Conservation (phyloP, 108 stramenopile species). For the Stephanodiscus triporus region DNA sequence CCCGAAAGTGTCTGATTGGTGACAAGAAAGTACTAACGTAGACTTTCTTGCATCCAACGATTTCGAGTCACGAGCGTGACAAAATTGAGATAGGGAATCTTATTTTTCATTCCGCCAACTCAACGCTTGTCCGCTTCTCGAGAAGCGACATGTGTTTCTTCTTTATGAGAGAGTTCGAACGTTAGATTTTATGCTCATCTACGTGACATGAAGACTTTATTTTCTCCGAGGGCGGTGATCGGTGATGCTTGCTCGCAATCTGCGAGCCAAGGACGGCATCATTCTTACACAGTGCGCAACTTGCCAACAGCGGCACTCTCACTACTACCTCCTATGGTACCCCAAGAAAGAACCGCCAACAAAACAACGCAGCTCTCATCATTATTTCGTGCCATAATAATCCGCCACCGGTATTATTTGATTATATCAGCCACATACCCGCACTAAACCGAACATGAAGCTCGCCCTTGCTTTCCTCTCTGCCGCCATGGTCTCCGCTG, state of each 20-base stretch:
- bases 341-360: no score
- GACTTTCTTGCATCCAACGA: background rate
- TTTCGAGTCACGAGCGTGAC: background rate
- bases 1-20: no score
- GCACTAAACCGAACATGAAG: slow-evolving; percentile 13
- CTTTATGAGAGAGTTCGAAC: background rate
- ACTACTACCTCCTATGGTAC: no score
- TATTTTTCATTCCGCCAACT: background rate
- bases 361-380: no score
- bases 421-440: background rate
- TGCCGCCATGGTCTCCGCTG: slow-evolving; percentile 18
- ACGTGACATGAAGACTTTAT: background rate
- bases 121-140: background rate
- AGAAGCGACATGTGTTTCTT: background rate
- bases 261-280: no score
- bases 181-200: background rate
- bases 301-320: no score
- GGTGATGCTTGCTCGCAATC: no score
- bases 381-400: no score
- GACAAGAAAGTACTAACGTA: no score
- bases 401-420: no score
- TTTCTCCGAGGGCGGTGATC: background rate
- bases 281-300: no score
- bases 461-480: slow-evolving; percentile 20
- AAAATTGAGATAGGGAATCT: background rate